phyloP scores from a whole-genome alignment of 1,139 yeast species.

The Saccharomyces hybrid region DNA sequence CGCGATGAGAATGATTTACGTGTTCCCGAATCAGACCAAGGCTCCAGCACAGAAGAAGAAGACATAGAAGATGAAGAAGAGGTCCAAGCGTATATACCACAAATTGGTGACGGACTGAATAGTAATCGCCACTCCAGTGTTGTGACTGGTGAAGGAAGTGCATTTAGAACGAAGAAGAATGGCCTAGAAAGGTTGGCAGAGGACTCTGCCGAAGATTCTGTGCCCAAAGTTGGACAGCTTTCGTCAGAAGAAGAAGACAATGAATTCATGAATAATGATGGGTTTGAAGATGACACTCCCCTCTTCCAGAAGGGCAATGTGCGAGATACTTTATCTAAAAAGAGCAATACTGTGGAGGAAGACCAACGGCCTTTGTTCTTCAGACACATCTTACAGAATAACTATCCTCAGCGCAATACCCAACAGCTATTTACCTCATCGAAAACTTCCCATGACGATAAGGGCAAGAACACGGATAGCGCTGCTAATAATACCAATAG shows the following conservation, averaged over 20 bases:
- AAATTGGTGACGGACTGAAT: conserved; percentile 7
- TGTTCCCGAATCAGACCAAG: conserved; percentile 31
- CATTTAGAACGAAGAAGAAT: background rate
- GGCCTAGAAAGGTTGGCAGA: background rate
- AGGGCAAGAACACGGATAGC: background rate
- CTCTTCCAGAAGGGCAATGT: background rate
- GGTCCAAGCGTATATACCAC: background rate
- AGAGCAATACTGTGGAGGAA: conserved; percentile 9
- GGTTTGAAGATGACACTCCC: conserved; percentile 8
- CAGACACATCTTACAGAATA: background rate
- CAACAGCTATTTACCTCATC: background rate
- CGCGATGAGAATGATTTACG: conserved; percentile 17
- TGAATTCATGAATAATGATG: conserved; percentile 9
- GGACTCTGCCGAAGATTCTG: conserved; percentile 11
- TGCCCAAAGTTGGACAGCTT: conserved; percentile 20
- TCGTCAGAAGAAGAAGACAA: conserved; percentile 1
- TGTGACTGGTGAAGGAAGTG: background rate
- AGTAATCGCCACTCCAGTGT: background rate
- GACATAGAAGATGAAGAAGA: conserved; percentile 4
- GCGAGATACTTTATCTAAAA: conserved; percentile 7
- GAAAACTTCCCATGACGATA: background rate
- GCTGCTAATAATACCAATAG: background rate
- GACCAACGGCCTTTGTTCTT: conserved; percentile 13
- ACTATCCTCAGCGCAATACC: background rate
- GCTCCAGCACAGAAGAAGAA: conserved; percentile 19